phyloP scores from a whole-genome alignment of 2,329 filamentous ascomycete genomes.

The Cryphonectria parasitica region DNA sequence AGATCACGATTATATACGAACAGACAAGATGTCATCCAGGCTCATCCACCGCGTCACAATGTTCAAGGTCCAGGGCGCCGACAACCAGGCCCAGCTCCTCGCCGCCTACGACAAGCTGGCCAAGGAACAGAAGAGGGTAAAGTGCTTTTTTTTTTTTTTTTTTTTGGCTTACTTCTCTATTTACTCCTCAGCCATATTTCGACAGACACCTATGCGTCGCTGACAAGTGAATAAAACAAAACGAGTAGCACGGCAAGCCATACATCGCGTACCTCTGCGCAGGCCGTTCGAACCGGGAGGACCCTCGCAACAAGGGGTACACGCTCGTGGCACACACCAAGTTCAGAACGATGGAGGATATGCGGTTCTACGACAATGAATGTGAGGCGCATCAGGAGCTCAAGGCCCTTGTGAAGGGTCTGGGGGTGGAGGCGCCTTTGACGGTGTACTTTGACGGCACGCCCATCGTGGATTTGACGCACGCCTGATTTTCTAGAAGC shows the following conservation, averaged over 20 bases:
- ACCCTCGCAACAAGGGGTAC: slow-evolving; percentile 67
- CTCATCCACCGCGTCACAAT: slow-evolving; percentile 55
- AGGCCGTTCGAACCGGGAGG: slow-evolving; percentile 54
- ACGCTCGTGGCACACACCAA: slow-evolving; percentile 66
- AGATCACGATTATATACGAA: not conserved
- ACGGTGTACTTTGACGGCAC: slow-evolving; percentile 45
- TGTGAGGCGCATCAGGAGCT: slow-evolving; percentile 49
- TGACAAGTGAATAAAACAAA: not conserved
- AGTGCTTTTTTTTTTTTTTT: not conserved
- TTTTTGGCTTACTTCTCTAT: not conserved
- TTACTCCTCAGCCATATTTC: too few species aligned
- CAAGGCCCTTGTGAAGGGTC: slow-evolving; percentile 40
- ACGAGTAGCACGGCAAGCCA: slow-evolving; percentile 67
- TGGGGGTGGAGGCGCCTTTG: slow-evolving; percentile 42
- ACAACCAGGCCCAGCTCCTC: slow-evolving; percentile 48
- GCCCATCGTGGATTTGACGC: slow-evolving; percentile 22
- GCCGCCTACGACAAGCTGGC: slow-evolving; percentile 49
- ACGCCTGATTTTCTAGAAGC: not conserved
- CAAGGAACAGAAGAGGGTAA: slow-evolving; percentile 48
- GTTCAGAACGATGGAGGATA: slow-evolving; percentile 68
- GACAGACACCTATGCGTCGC: not conserved
- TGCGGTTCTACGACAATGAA: slow-evolving; percentile 69
- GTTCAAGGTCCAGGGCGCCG: slow-evolving; percentile 55
- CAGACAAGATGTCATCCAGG: slow-evolving; percentile 41
- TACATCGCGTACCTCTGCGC: slow-evolving; percentile 67